Evolutionary conservation across 306 rosid species (phyloP).

Genomic region (Hippophae tibetana): DNA sequence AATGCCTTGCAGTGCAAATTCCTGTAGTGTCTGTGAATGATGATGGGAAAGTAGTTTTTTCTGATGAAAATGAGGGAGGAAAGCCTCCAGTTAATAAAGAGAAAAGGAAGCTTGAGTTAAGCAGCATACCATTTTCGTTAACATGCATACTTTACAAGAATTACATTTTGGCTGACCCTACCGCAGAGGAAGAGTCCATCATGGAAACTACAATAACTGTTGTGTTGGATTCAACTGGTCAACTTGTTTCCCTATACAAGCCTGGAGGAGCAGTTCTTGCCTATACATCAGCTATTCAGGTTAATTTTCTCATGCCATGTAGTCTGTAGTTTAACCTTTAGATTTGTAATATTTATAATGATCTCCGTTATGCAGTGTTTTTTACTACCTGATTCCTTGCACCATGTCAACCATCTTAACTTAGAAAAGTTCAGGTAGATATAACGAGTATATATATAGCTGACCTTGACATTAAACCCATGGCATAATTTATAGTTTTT

Average conservation of each 20-base stretch:
- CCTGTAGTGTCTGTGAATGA: constrained; percentile 68
- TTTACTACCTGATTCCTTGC: too few species aligned
- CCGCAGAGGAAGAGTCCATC: constrained; percentile 82
- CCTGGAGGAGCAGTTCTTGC: constrained; percentile 84
- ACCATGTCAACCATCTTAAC: too few species aligned
- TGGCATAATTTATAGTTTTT: too few species aligned
- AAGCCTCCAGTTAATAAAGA: constrained; percentile 62
- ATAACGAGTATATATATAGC: too few species aligned
- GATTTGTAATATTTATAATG: neutral
- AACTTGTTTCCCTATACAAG: constrained; percentile 71
- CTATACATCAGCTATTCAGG: constrained; percentile 63
- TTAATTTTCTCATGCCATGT: constrained; percentile 23
- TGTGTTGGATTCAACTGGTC: constrained; percentile 71
- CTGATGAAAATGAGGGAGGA: constrained; percentile 46
- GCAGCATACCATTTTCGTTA: constrained; percentile 59
- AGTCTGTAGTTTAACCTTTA: constrained; percentile 9
- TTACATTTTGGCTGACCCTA: constrained; percentile 76
- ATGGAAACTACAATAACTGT: constrained; percentile 73
- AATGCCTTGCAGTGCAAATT: constrained; percentile 53
- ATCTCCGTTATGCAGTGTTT: neutral
- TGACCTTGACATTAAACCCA: too few species aligned
- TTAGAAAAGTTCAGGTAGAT: too few species aligned
- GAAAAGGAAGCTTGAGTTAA: constrained; percentile 60
- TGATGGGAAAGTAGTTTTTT: constrained; percentile 61
- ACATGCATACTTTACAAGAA: constrained; percentile 78